Conservation (phyloP, 768 basidiomycete genomes). For the Hysterangium stoloniferum region DNA sequence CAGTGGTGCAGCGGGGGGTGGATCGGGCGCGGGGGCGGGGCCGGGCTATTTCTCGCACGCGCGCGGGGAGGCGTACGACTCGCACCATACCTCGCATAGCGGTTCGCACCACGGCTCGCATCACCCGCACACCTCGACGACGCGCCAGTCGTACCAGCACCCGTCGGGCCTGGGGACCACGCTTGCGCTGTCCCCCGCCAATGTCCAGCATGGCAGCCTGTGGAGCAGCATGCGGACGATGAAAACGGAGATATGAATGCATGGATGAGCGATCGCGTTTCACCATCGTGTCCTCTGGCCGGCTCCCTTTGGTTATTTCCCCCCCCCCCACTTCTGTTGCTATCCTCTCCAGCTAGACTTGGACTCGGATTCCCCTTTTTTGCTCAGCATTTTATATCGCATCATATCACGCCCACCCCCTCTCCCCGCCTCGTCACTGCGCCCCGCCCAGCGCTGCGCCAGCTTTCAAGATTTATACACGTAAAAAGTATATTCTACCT, state of each 20-base stretch:
- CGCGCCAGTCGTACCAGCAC: neutral
- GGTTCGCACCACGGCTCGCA: neutral
- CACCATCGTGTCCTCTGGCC: no score
- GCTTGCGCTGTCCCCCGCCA: constrained; percentile 4
- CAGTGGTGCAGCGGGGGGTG: neutral
- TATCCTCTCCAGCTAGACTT: no score
- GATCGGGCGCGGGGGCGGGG: neutral
- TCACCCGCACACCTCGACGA: neutral
- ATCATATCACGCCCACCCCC: no score
- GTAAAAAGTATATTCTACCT: no score
- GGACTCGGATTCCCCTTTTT: neutral
- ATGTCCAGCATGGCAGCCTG: neutral
- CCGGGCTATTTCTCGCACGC: neutral
- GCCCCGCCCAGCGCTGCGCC: no score
- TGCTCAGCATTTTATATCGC: neutral
- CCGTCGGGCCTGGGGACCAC: neutral
- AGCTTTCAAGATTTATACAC: no score
- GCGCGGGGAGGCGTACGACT: neutral
- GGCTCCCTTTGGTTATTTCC: no score
- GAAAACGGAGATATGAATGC: no score
- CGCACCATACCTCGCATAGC: neutral
- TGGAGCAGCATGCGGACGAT: constrained; percentile 8
- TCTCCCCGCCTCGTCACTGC: no score
- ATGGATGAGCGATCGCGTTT: no score
- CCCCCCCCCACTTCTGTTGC: no score